These are phyloP conservation scores for Gossypium thurberi DNA, from an alignment of 345 rosid species.

Conservation along the genomic window DNA sequence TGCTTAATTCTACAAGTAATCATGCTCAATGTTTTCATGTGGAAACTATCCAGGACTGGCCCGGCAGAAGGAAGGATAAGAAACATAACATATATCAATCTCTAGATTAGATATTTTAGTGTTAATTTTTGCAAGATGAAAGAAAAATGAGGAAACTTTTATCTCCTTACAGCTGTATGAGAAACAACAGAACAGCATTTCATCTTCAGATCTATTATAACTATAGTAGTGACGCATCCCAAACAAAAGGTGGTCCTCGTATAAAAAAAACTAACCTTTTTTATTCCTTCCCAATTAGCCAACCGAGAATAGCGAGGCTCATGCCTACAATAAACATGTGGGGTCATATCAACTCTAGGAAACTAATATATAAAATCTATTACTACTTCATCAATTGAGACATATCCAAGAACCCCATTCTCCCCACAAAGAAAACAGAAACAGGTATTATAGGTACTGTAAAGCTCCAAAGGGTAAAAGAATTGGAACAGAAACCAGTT, in stretches of 20 bases:
- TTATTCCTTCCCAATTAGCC: slow-evolving; percentile 94
- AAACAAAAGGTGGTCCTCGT: background rate
- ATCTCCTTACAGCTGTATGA: too few relatives aligned
- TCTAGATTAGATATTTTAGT: too few relatives aligned
- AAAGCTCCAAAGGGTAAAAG: background rate
- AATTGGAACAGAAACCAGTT: background rate
- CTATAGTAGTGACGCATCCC: background rate
- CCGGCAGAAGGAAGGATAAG: background rate
- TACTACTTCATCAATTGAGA: background rate
- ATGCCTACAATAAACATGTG: slow-evolving; percentile 49
- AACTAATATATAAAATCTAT: background rate
- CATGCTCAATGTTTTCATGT: background rate
- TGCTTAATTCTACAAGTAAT: background rate
- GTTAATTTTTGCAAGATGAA: too few relatives aligned
- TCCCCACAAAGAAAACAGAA: background rate
- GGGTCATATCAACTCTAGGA: slow-evolving; percentile 4
- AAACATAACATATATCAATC: background rate
- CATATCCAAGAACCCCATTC: background rate
- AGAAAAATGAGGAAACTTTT: too few relatives aligned
- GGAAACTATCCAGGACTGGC: background rate
- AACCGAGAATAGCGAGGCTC: slow-evolving; percentile 80
- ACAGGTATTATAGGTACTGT: background rate
- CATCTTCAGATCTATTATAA: background rate
- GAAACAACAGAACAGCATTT: background rate
- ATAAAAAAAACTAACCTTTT: slow-evolving; percentile 42